phyloP scores from a whole-genome alignment of 2,329 filamentous ascomycete genomes.

The Trichoderma semiorbis region DNA sequence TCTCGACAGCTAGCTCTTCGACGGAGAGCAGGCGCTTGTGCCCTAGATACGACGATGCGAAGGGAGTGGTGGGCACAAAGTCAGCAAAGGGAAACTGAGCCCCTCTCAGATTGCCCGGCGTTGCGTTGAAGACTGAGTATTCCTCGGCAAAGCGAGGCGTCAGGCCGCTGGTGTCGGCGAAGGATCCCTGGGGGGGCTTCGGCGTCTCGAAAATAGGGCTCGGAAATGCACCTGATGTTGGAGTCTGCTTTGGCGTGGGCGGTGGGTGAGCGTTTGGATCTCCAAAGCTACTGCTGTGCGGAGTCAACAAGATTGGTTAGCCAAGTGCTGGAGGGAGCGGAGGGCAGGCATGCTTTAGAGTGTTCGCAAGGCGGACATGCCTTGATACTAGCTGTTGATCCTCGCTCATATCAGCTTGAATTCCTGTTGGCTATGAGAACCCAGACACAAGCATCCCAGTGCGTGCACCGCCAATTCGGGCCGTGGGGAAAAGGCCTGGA shows the following conservation, averaged over 20 bases:
- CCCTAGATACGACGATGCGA: slow-evolving; percentile 27
- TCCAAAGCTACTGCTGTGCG: slow-evolving; percentile 51
- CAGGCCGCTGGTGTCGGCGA: slow-evolving; percentile 51
- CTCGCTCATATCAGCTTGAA: slow-evolving; percentile 59
- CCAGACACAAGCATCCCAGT: slow-evolving; percentile 22
- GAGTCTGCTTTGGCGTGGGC: slow-evolving; percentile 56
- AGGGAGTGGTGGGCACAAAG: slow-evolving; percentile 39
- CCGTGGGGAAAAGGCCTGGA: slow-evolving; percentile 2
- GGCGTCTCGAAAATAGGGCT: slow-evolving; percentile 58
- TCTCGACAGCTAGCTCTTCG: slow-evolving; percentile 47
- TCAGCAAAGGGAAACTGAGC: slow-evolving; percentile 45
- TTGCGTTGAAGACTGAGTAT: slow-evolving; percentile 63
- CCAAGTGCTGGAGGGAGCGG: slow-evolving; percentile 7
- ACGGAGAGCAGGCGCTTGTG: slow-evolving; percentile 52
- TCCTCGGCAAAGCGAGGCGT: slow-evolving; percentile 63
- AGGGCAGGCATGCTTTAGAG: slow-evolving; percentile 20
- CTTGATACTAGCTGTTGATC: slow-evolving; percentile 55
- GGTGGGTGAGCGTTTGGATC: slow-evolving; percentile 59
- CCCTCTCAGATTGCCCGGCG: slow-evolving; percentile 55
- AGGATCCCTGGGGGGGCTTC: slow-evolving; percentile 44
- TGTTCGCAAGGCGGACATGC: slow-evolving; percentile 34
- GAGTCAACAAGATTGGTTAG: slow-evolving; percentile 9
- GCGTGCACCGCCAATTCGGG: slow-evolving; percentile 16
- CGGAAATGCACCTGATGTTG: slow-evolving; percentile 50
- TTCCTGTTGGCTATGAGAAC: slow-evolving; percentile 20